These are phyloP conservation scores for Dendrobium officinale DNA, from an alignment of 106 monocot genomes.

Conservation along the genomic window DNA sequence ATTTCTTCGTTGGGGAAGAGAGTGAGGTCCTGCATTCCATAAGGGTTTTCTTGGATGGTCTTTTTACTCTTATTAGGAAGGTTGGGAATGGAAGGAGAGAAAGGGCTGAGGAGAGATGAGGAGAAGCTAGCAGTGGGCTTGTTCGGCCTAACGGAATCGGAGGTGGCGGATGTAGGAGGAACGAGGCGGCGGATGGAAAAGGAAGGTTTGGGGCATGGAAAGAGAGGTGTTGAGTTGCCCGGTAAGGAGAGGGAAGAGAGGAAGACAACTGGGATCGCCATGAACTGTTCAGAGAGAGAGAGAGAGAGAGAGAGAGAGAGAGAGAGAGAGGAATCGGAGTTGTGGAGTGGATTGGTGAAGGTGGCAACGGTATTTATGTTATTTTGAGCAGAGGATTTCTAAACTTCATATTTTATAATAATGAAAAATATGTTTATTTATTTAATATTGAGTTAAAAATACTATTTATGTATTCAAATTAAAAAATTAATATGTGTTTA, in stretches of 20 bases:
- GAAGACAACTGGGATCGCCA: slow-evolving; percentile 8
- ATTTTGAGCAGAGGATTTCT: no score
- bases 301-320: no score
- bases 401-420: no score
- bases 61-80: slow-evolving; percentile 32
- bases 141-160: neutral
- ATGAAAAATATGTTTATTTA: no score
- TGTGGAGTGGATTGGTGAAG: no score
- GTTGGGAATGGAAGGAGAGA: slow-evolving; percentile 23
- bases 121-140: slow-evolving; percentile 14
- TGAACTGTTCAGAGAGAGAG: neutral
- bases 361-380: no score
- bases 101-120: slow-evolving; percentile 9
- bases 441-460: no score
- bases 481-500: no score
- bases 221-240: neutral
- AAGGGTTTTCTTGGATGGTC: slow-evolving; percentile 11
- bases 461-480: no score
- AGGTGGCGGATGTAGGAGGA: neutral
- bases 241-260: slow-evolving; percentile 2
- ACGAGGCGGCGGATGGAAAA: neutral
- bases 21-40: slow-evolving; percentile 4
- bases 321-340: neutral
- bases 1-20: slow-evolving; percentile 6
- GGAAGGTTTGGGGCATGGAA: neutral